These are phyloP conservation scores for Lactarius hatsudake DNA, from an alignment of 768 basidiomycete species.

Conservation along the genomic window DNA sequence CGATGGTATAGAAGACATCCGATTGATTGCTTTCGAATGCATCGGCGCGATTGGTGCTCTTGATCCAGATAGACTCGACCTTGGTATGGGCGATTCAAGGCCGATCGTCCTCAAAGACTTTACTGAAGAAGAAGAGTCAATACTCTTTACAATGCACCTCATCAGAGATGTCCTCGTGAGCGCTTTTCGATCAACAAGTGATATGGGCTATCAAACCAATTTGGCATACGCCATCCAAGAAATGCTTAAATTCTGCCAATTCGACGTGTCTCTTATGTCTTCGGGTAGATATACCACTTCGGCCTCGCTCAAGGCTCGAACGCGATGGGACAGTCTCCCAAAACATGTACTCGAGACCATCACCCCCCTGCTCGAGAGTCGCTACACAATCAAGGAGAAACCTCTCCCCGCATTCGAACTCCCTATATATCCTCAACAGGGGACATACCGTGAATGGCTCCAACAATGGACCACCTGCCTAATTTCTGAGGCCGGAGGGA, in stretches of 20 bases:
- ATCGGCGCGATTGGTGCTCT: slow-evolving; percentile 90
- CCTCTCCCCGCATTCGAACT: slow-evolving; percentile 39
- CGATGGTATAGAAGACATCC: slow-evolving; percentile 65
- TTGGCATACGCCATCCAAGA: slow-evolving; percentile 93
- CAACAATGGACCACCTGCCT: slow-evolving; percentile 85
- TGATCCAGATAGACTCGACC: slow-evolving; percentile 89
- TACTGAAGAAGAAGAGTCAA: slow-evolving; percentile 69
- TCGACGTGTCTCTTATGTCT: slow-evolving; percentile 70
- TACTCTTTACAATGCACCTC: slow-evolving; percentile 80
- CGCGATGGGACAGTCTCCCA: slow-evolving; percentile 75
- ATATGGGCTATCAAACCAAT: slow-evolving; percentile 85
- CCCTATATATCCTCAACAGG: slow-evolving; percentile 74
- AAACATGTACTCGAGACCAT: slow-evolving; percentile 84
- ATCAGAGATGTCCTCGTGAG: slow-evolving; percentile 83
- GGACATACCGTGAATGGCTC: slow-evolving; percentile 95
- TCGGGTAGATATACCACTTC: slow-evolving; percentile 45
- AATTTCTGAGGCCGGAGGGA: slow-evolving; percentile 61
- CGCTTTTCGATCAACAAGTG: slow-evolving; percentile 90
- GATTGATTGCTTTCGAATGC: slow-evolving; percentile 79
- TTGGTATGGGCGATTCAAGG: slow-evolving; percentile 52
- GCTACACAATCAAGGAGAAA: slow-evolving; percentile 47
- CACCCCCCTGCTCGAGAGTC: slow-evolving; percentile 74
- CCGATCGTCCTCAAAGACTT: slow-evolving; percentile 83
- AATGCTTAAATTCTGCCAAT: slow-evolving; percentile 81
- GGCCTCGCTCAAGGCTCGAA: slow-evolving; percentile 62